Base-by-base conservation (phyloP, 2,329 filamentous ascomycete species). In the Akanthomyces lecanii region DNA sequence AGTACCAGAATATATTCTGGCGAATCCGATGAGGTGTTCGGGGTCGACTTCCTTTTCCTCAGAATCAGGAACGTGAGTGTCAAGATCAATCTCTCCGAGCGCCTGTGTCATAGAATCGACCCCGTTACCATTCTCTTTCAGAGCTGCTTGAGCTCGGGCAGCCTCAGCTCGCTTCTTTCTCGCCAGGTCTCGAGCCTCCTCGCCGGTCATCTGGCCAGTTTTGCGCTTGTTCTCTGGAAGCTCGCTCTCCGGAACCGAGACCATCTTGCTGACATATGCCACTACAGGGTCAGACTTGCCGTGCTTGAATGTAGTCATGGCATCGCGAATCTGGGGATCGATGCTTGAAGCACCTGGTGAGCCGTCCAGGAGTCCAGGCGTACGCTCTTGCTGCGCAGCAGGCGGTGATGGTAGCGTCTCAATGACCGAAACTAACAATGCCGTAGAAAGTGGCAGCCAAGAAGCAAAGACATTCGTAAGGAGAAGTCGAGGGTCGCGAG, bases 251-350 rank as follows among this genome's bases (percentile, higher is more conserved):
- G 92, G 94, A 14, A 99, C 83, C 0, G 95, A 95, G 1, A 98
- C 91, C 92, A 99, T 97, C 74, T 99, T 99, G 77, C 94, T 98
- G 65, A 99, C 91, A 68, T 97, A 99, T 10, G 91, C 94, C 1
- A 99, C 91, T 0, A 96, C 87, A 0, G 94, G 93, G 63, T 90
- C 89, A 0, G 87, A 82, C 45, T 84, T 81, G 0, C 81, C 82
- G 4, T 85, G 85, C 70, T 90, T 90, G 72, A 96, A 97, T 0
- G 87, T 82, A 2, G 90, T 77, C 88, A 98, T 94, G 5, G 94
- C 91, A n/a, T 89, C 81, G 68, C 86, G 89, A 61, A 98, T 78
- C 7, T 81, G 78, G 1, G 84, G 77, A 60, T 90, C 86, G 52
- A 98, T 87, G 68, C 86, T 81, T 3, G 86, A 83, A 3, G 88